These are phyloP conservation scores for Vigna nakashimae DNA, from an alignment of 306 rosid genomes.

Conservation along the genomic window DNA sequence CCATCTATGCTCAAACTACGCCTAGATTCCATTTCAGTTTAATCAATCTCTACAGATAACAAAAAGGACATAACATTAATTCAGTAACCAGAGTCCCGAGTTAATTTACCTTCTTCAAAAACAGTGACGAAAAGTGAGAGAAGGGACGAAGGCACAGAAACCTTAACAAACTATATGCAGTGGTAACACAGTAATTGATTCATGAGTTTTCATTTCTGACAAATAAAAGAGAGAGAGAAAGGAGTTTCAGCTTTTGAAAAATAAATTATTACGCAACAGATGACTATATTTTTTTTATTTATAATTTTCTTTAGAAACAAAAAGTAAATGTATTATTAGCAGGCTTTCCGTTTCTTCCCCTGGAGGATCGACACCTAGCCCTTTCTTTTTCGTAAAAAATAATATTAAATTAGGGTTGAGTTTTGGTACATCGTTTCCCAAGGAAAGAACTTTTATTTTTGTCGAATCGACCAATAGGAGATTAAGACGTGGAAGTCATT, in stretches of 20 bases:
- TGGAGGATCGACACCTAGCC: constrained; percentile 40
- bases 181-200: constrained; percentile 7
- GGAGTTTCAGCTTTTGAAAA: constrained; percentile 36
- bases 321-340: constrained; percentile 25
- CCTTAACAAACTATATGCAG: constrained; percentile 44
- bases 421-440: constrained; percentile 41
- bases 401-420: constrained; percentile 31
- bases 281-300: background rate
- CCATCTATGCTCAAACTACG: constrained; percentile 18
- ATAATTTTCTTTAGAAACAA: background rate
- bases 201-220: constrained; percentile 12
- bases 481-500: constrained; percentile 53
- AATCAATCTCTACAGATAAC: constrained; percentile 13
- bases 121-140: constrained; percentile 27
- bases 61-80: constrained; percentile 18
- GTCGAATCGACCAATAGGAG: constrained; percentile 34
- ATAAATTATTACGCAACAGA: constrained; percentile 31
- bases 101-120: constrained; percentile 55
- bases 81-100: constrained; percentile 34
- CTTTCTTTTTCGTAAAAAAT: background rate
- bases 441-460: constrained; percentile 7
- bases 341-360: constrained; percentile 27
- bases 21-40: constrained; percentile 16
- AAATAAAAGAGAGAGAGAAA: background rate
- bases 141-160: constrained; percentile 45